Evolutionary conservation across 2,329 filamentous ascomycete genomes (phyloP).

Genomic region (Chaetomium globosum): DNA sequence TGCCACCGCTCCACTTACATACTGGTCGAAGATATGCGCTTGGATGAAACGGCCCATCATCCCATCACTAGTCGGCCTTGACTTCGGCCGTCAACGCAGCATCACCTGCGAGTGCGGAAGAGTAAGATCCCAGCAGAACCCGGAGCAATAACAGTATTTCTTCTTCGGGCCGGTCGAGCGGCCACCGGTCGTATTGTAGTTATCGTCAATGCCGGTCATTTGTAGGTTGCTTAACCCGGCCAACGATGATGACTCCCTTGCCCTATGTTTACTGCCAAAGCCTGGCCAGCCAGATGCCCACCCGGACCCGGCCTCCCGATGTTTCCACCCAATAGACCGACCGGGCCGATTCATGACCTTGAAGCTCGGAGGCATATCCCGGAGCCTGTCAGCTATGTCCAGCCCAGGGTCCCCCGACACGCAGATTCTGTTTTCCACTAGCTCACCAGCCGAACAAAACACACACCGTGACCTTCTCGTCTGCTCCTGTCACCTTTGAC

Average conservation of each 20-base stretch:
- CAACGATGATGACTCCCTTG: background rate
- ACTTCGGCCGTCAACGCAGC: background rate
- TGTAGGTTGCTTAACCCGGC: background rate
- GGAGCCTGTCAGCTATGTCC: background rate
- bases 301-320: background rate
- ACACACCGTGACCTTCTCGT: background rate
- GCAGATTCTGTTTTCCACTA: constrained; percentile 9
- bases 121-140: background rate
- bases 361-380: background rate
- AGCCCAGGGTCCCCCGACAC: constrained; percentile 19
- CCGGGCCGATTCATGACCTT: constrained; percentile 14
- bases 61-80: background rate
- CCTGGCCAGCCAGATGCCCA: background rate
- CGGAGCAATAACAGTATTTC: background rate
- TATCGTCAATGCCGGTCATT: background rate
- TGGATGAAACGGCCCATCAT: constrained; percentile 7
- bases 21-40: background rate
- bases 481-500: background rate
- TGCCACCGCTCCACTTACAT: background rate
- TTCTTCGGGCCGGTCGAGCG: too few relatives aligned
- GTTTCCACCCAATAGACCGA: constrained; percentile 2
- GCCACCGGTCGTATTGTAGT: background rate
- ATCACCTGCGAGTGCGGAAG: background rate
- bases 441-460: background rate
- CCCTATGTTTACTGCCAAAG: background rate